Base-by-base conservation (phyloP, 768 basidiomycete species). In the Trametes cingulata region DNA sequence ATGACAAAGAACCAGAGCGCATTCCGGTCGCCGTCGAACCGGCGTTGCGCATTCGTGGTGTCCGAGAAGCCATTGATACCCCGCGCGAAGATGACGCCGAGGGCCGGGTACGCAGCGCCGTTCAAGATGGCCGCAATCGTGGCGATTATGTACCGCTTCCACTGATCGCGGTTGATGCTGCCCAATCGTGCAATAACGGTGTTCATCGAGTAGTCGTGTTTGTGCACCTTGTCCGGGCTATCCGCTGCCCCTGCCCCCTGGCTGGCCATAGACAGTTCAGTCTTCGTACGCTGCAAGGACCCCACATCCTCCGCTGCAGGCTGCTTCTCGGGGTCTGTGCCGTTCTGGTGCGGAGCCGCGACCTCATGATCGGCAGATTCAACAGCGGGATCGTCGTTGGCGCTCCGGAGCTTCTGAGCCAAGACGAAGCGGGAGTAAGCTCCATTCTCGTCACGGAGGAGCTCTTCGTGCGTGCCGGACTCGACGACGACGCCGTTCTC, bases 1-100 rank as follows among this genome's bases (percentile, higher is more conserved):
- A 94, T 90, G 68, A 93, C 66, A 77, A 94, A 93, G 73, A 91
- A 84, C 85, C 82, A 90, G 15, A 91, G 76, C 2, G 90, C 90
- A 67, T 84, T 87, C 51, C 84, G 82, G 71, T 93, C 84, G 37
- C 88, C 89, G 19, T 78, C 76, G 27, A 73, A 60, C 19, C 82
- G 81, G 27, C 85, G 80, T 9, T 69, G 66, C 24, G 76, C 76
- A 8, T 72, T 65, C 20, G 76, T 75, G 1, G 52, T n/a, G 8
- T 71, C 46, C 10, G 85, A 80, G 76, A 90, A 89, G 0, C 77
- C 82, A 40, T 75, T 61, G 64, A 90, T 83, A 60, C 79, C 84
- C 59, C 81, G 80, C 52, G 85, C 87, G 78, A 56, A 91, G 14
- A 91, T 81, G 45, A 93, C 78, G 65, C 86, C 85, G 66, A 88